These are phyloP conservation scores for Xylaria sp. DNA, from an alignment of 2,329 filamentous ascomycete species.

Conservation along the genomic window DNA sequence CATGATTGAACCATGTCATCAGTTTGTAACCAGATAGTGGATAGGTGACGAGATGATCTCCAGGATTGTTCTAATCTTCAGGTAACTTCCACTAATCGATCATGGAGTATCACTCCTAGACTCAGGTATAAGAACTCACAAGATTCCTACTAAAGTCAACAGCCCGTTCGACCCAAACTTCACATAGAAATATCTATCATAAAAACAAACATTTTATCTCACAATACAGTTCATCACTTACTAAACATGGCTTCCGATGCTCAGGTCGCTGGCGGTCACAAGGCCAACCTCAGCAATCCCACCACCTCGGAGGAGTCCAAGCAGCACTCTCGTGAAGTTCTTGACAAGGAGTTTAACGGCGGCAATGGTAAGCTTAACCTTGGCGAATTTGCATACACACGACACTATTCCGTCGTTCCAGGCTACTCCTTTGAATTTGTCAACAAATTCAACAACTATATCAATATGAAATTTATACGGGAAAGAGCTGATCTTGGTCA, in stretches of 20 bases:
- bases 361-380: constrained; percentile 54
- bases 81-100: no score
- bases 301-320: constrained; percentile 66
- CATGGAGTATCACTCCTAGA: background rate
- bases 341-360: constrained; percentile 61
- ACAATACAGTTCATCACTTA: background rate
- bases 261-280: constrained; percentile 67
- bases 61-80: background rate
- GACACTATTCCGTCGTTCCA: background rate
- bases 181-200: background rate
- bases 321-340: constrained; percentile 63
- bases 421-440: background rate
- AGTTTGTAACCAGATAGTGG: no score
- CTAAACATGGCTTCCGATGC: constrained; percentile 59
- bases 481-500: constrained; percentile 3
- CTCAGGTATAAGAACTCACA: background rate
- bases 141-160: background rate
- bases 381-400: no score
- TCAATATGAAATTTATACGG: no score
- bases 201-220: background rate
- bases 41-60: background rate
- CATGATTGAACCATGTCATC: background rate
- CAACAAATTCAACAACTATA: no score
- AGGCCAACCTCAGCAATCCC: constrained; percentile 67
- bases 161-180: background rate